Evolutionary conservation across 2,329 filamentous ascomycete species (phyloP).

Genomic region (Microdochium paspali): DNA sequence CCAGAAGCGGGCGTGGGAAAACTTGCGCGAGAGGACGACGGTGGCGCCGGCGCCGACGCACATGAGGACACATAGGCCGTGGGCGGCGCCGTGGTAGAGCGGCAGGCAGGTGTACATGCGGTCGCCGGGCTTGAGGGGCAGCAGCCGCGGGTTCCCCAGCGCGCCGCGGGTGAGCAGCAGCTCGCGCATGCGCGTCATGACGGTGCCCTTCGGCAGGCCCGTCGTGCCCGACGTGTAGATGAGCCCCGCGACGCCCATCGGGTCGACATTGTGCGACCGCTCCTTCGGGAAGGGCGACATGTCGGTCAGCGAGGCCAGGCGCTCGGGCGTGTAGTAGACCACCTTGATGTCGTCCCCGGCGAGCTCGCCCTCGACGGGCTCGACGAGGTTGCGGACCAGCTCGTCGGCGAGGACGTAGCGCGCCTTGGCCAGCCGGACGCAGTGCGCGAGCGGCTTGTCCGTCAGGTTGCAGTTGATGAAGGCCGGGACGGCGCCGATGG

Average conservation of each 20-base stretch:
- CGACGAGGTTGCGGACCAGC: slow-evolving; percentile 37
- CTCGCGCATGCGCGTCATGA: slow-evolving; percentile 38
- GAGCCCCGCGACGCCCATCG: slow-evolving; percentile 44
- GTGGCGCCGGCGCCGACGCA: slow-evolving; percentile 38
- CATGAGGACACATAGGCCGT: slow-evolving; percentile 41
- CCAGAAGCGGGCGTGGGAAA: slow-evolving; percentile 65
- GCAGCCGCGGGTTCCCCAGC: slow-evolving; percentile 3
- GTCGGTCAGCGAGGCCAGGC: slow-evolving; percentile 30
- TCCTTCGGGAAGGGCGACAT: slow-evolving; percentile 42
- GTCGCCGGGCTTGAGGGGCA: slow-evolving; percentile 27
- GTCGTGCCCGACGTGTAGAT: slow-evolving; percentile 73
- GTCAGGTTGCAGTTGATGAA: slow-evolving; percentile 62
- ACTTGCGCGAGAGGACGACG: slow-evolving; percentile 53
- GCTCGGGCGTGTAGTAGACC: slow-evolving; percentile 36
- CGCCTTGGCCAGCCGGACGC: slow-evolving; percentile 46
- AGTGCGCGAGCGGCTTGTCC: slow-evolving; percentile 55
- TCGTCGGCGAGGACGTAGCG: slow-evolving; percentile 49
- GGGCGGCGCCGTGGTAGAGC: slow-evolving; percentile 67
- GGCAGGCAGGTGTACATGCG: slow-evolving; percentile 69
- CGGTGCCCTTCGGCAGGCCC: slow-evolving; percentile 62
- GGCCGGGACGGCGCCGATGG: slow-evolving; percentile 55
- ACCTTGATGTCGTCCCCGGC: slow-evolving; percentile 46
- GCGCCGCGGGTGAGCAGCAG: slow-evolving; percentile 8
- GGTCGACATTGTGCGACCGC: slow-evolving; percentile 38
- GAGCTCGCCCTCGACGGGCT: slow-evolving; percentile 46